Base-by-base conservation (phyloP, 768 basidiomycete genomes). In the Boletus rex-veris region DNA sequence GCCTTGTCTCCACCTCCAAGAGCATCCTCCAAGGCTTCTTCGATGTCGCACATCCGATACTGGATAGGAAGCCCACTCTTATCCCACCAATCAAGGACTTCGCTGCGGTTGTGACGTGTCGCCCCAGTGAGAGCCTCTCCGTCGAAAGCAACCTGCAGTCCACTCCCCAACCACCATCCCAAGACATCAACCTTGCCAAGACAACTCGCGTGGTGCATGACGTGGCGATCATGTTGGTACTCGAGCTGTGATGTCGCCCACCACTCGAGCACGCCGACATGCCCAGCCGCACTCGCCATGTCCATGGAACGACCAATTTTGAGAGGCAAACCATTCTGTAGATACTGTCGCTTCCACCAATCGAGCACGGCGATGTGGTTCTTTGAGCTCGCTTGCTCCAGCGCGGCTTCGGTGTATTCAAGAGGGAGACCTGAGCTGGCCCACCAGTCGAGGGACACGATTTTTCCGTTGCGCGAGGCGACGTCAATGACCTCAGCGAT, bases 21-120 rank as follows among this genome's bases (percentile, higher is more conserved):
- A 0, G 88, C 86, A 59, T 94, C 92, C 66, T 93, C 92, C 61
- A 94, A 69, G 4, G 92, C 92, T 74, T 93, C 92, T 65, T 95
- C 92, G 46, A 95, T 84, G 67, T 95, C 92, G 65, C 92, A 93
- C 80, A 92, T 84, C 49, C 92, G 81, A 70, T 92, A 95, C 62
- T 89, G 88, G 53, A 93, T 83, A 4, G 87, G 79, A 46, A 93
- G 74, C 7, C 86, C 86, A 39, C 82, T 86, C 63, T 80, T 81
- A 57, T 89, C 80, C 92, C 92, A 94, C 92, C 92, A 95, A 57
- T 90, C 85, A 21, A 95, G 73, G 30, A 92, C 87, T 59, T 88
- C 86, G 24, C 86, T 85, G 38, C 87, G 79, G 58, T 92, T 90
- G 68, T 91, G 84, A 60, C 85, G 77, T 26, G 92, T 92, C 26